phyloP scores from a whole-genome alignment of 2,329 filamentous ascomycete species.

The Dactylella cylindrospora region DNA sequence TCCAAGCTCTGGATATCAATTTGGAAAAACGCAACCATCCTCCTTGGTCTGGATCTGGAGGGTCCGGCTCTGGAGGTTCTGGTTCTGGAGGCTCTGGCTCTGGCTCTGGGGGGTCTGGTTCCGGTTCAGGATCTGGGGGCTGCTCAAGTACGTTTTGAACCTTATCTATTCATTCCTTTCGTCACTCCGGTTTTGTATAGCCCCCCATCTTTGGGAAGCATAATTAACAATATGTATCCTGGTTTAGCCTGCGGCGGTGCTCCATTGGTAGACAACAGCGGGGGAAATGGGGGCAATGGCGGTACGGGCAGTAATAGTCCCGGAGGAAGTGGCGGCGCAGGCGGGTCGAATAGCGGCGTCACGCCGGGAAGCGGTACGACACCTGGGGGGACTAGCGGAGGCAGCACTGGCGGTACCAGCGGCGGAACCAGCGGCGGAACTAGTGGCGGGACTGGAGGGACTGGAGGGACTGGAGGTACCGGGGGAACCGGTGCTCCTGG shows the following conservation, averaged over 20 bases:
- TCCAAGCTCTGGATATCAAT: too few relatives aligned
- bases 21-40: neutral
- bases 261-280: neutral
- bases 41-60: conserved; percentile 11
- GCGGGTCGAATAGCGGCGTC: too few relatives aligned
- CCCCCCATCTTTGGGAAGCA: neutral
- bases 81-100: neutral
- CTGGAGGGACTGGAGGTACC: neutral
- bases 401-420: neutral
- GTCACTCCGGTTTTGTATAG: too few relatives aligned
- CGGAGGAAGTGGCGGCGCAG: neutral
- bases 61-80: conserved; percentile 8
- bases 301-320: neutral
- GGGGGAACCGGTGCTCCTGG: conserved; percentile 2
- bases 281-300: neutral
- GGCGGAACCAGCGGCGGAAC: too few relatives aligned
- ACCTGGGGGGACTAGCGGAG: neutral
- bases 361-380: conserved; percentile 6
- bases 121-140: too few relatives aligned
- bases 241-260: neutral
- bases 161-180: too few relatives aligned
- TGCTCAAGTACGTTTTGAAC: too few relatives aligned
- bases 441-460: neutral
- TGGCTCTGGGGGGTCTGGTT: neutral
- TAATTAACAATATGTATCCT: neutral